phyloP scores from a whole-genome alignment of 352 stramenopile genomes.

The Halophytophthora batemanensis region DNA sequence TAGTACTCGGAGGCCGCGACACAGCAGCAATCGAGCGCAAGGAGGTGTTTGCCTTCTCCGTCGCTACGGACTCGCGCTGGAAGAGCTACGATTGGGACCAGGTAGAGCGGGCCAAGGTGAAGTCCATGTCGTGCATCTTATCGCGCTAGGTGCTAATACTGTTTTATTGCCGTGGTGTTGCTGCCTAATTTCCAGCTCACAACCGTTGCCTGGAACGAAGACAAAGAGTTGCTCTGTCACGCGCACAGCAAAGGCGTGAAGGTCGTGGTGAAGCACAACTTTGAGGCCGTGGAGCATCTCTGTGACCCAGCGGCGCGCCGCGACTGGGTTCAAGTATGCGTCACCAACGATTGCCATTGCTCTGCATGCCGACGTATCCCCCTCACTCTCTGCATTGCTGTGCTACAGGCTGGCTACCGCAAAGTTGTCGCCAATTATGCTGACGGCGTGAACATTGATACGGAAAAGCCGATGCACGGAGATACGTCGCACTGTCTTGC shows the following conservation, averaged over 20 bases:
- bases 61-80: slow-evolving; percentile 57
- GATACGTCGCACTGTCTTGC: slow-evolving; percentile 42
- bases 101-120: slow-evolving; percentile 13
- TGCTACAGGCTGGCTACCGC: slow-evolving; percentile 52
- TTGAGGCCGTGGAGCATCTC: slow-evolving; percentile 58
- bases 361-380: neutral
- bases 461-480: slow-evolving; percentile 61
- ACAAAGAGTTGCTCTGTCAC: slow-evolving; percentile 80
- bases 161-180: slow-evolving; percentile 1
- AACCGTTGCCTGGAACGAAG: slow-evolving; percentile 80
- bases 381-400: neutral
- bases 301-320: slow-evolving; percentile 47
- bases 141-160: neutral
- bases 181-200: slow-evolving; percentile 37
- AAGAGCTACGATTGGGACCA: slow-evolving; percentile 77
- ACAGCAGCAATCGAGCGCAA: slow-evolving; percentile 14
- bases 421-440: slow-evolving; percentile 66
- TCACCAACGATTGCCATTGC: neutral
- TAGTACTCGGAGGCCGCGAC: slow-evolving; percentile 14
- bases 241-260: slow-evolving; percentile 75
- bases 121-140: neutral
- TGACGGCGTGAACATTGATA: slow-evolving; percentile 85
- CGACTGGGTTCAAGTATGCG: slow-evolving; percentile 52
- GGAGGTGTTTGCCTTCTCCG: slow-evolving; percentile 81
- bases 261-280: slow-evolving; percentile 81